A percentile compares a stretch with the other conserved stretches of the same genome.
phyloP scores from a whole-genome alignment of 768 basidiomycete genomes.

The Boletus speciosus region DNA sequence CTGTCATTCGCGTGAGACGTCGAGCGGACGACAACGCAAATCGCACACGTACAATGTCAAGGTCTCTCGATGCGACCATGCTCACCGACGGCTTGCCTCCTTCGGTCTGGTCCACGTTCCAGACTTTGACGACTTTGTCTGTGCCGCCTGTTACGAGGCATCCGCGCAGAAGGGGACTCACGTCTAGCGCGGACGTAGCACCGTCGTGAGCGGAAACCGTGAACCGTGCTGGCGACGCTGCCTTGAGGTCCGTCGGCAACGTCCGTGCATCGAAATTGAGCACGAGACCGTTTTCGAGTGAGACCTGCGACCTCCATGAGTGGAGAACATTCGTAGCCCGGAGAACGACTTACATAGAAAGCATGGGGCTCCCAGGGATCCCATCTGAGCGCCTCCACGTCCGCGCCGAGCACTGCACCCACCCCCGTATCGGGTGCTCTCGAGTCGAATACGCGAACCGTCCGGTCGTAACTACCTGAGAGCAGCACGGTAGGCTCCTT shows the following conservation, averaged over 20 bases:
- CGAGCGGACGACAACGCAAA: neutral
- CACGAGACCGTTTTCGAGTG: conserved; percentile 91
- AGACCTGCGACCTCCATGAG: conserved; percentile 55
- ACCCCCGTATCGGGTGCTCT: conserved; percentile 78
- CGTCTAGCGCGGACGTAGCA: conserved; percentile 81
- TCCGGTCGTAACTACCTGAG: conserved; percentile 92
- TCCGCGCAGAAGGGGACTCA: conserved; percentile 86
- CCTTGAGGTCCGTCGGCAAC: conserved; percentile 63
- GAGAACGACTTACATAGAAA: conserved; percentile 67
- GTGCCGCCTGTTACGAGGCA: conserved; percentile 92
- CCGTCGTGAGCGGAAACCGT: conserved; percentile 94
- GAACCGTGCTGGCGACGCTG: conserved; percentile 70
- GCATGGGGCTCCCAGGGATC: conserved; percentile 89
- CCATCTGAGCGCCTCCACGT: conserved; percentile 93
- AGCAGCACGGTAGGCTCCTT: conserved; percentile 84
- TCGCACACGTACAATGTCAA: conserved; percentile 75
- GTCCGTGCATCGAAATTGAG: conserved; percentile 89
- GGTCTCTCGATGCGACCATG: conserved; percentile 81
- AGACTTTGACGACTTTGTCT: conserved; percentile 94
- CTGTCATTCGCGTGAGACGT: conserved; percentile 38
- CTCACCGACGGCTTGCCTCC: conserved; percentile 71
- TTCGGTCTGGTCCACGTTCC: conserved; percentile 78
- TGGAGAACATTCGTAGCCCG: neutral
- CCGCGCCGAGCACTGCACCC: conserved; percentile 82
- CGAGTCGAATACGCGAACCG: conserved; percentile 92